phyloP scores from a whole-genome alignment of 2,329 filamentous ascomycete genomes.

The Aureobasidium sp. region DNA sequence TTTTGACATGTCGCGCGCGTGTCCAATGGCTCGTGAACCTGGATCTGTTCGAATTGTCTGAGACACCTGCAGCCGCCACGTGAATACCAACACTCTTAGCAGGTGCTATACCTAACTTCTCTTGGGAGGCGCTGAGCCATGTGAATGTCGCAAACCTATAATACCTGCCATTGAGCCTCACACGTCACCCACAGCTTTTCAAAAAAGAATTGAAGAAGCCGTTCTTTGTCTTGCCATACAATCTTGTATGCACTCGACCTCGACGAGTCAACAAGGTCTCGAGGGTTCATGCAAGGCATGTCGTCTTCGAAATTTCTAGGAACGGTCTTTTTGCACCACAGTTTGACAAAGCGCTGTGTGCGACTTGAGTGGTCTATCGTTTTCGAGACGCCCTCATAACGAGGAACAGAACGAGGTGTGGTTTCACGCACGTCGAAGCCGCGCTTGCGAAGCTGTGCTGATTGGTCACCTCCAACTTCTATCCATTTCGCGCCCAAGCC shows the following conservation, averaged over 20 bases:
- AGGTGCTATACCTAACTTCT: not conserved
- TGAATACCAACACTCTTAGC: not conserved
- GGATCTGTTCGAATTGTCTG: not conserved
- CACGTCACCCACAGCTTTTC: not conserved
- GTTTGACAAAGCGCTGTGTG: conserved; percentile 14
- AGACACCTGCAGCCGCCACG: not conserved
- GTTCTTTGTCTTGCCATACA: too few species aligned
- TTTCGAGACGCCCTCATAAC: not conserved
- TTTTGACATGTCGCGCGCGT: conserved; percentile 3
- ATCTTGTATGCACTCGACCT: not conserved
- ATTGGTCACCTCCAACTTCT: conserved; percentile 2
- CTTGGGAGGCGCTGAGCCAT: not conserved
- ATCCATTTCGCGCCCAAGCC: not conserved
- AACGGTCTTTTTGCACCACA: not conserved
- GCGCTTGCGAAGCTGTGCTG: conserved; percentile 1
- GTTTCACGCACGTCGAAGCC: conserved; percentile 6
- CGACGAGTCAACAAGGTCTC: not conserved
- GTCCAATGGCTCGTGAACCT: not conserved
- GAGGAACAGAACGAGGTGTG: not conserved
- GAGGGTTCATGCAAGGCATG: not conserved
- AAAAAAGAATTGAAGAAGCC: too few species aligned
- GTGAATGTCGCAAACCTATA: not conserved
- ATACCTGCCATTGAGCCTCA: not conserved
- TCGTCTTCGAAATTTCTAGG: not conserved
- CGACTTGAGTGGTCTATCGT: not conserved